Base-by-base conservation (phyloP, 1,284 basidiomycete species). In the Testicularia cyperi region DNA sequence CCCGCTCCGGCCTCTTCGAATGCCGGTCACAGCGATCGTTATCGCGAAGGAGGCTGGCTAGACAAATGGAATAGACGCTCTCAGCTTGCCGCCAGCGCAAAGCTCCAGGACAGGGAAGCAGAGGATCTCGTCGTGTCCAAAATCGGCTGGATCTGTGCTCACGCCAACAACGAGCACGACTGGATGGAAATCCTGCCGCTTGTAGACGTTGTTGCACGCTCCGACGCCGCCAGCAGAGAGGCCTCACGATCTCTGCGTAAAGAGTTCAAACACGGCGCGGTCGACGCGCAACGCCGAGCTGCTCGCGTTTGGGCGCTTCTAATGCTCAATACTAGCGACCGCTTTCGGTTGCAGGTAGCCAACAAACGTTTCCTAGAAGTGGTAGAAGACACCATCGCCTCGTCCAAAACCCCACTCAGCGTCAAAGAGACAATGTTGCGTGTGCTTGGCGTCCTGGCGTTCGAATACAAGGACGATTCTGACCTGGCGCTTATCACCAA, bases 221-320 rank as follows among this genome's bases (percentile, higher is more conserved):
- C 70, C 13, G 66, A 68, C 13, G 58, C 55, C 5, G 60, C 68
- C 5, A 51, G 58, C 30, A 73, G 70, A 29, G 71, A 74, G 33
- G 71, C 70, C n/a, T 60, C 68, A 8, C 45, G 57, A 4, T 47
- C 68, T 1, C 39, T 74, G 10, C 41, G 68, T 19, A 74, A 71
- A 31, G 71, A 74, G 53, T 56, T 74, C 60, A 67, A 71, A 33
- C 48, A 60, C 22, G 65, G 53, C 15, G 26, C 41, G 0, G 45
- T 51, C 10, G 56, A 67, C 14, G 40, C 65, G 5, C 62, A 63
- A 16, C 42, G 54, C 16, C 49, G 70, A 7, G 70, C 72, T 5
- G 58, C 63, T 2, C 38, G 65, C 13, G 32, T 71, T 7, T 65
- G 65, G 70, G 70, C 60, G 14, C 45, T 74, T 15, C 32, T 72